These are phyloP conservation scores for Plasmodium malariae DNA, from an alignment of 169 alveolate genomes.

Conservation along the genomic window DNA sequence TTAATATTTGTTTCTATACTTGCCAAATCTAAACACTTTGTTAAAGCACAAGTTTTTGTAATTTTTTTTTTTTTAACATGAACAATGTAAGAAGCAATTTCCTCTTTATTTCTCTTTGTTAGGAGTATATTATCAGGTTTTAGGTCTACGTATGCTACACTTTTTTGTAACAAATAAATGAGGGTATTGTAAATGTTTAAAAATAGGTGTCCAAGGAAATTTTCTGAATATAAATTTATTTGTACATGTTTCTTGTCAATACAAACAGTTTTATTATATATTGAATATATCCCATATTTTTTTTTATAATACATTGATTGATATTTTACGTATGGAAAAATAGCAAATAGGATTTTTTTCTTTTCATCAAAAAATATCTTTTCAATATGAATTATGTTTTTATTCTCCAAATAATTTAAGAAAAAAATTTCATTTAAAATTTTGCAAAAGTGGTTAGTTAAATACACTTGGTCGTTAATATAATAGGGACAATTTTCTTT, in stretches of 20 bases:
- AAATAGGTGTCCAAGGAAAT: conserved; percentile 27
- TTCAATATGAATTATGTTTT: conserved; percentile 56
- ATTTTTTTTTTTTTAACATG: conserved; percentile 33
- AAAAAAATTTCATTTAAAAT: conserved; percentile 63
- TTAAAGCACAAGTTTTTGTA: not conserved
- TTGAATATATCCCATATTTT: conserved; percentile 37
- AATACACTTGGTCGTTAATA: conserved; percentile 38
- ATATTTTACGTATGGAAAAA: conserved; percentile 43
- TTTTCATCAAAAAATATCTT: conserved; percentile 49
- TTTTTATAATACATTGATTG: conserved; percentile 72
- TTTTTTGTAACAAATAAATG: conserved; percentile 46
- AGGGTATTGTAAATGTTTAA: conserved; percentile 40
- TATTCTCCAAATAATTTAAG: conserved; percentile 47
- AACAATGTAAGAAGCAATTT: conserved; percentile 21
- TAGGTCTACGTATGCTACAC: conserved; percentile 53
- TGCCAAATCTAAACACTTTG: conserved; percentile 7
- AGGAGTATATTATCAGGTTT: conserved; percentile 72
- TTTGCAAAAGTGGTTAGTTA: conserved; percentile 50
- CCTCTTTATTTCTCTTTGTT: conserved; percentile 5
- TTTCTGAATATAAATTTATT: conserved; percentile 55
- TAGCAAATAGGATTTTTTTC: conserved; percentile 22
- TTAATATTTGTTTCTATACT: conserved; percentile 6
- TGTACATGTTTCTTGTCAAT: conserved; percentile 4
- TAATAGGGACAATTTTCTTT: conserved; percentile 59
- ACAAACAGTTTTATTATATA: conserved; percentile 11